These are phyloP conservation scores for Chrysophaeum taylorii DNA, from an alignment of 352 stramenopile genomes.

Conservation along the genomic window DNA sequence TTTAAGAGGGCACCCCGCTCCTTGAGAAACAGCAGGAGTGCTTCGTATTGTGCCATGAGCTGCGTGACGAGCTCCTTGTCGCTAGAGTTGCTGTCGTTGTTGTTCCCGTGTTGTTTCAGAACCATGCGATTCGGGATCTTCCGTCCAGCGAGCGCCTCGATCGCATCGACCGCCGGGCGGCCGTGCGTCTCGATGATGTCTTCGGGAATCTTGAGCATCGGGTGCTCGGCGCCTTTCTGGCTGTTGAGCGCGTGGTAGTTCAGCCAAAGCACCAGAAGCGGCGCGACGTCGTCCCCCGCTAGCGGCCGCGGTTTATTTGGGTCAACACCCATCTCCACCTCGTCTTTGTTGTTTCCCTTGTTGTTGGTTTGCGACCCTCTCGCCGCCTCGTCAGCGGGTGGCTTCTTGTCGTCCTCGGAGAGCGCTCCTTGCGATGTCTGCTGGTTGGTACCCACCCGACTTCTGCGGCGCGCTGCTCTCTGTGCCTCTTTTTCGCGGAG, in stretches of 20 bases:
- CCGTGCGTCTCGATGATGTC: constrained; percentile 61
- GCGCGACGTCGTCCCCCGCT: constrained; percentile 23
- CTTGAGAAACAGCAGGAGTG: constrained; percentile 77
- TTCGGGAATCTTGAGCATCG: constrained; percentile 55
- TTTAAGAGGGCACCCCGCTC: constrained; percentile 76
- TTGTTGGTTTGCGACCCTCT: background rate
- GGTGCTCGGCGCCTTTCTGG: constrained; percentile 28
- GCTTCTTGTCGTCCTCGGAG: constrained; percentile 16
- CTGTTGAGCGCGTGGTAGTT: constrained; percentile 22
- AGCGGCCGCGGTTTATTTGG: constrained; percentile 5
- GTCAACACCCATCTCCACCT: constrained; percentile 16
- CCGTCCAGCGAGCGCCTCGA: constrained; percentile 75
- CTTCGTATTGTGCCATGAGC: constrained; percentile 57
- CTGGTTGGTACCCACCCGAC: background rate
- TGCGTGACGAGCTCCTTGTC: constrained; percentile 31
- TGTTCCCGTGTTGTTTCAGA: too few species aligned
- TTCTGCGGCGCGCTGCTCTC: background rate
- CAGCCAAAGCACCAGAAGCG: constrained; percentile 24
- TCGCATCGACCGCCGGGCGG: constrained; percentile 55
- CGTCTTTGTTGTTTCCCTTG: constrained; percentile 2
- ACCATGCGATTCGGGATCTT: constrained; percentile 51
- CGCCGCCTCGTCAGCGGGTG: constrained; percentile 6
- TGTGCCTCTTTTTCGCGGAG: constrained; percentile 15
- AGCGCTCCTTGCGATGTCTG: constrained; percentile 21
- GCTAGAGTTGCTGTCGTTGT: constrained; percentile 1